Evolutionary conservation across 73 alveolate genomes (phyloP).

Genomic region (Symbiodinium natans): DNA sequence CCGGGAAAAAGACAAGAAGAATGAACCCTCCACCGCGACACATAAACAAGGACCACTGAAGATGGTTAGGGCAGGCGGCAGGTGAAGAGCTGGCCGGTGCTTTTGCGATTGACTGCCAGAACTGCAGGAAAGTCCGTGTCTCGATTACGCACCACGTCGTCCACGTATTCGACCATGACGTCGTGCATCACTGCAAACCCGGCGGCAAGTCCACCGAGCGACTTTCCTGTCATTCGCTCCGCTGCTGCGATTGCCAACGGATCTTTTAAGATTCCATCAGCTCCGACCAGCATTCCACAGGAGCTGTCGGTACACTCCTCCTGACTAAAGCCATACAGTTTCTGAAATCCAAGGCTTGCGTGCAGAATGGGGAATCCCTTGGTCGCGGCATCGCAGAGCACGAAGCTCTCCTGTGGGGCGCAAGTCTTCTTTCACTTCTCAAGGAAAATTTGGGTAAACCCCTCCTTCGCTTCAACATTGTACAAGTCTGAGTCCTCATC

Average conservation of each 20-base stretch:
- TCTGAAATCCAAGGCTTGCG: slow-evolving; percentile 8
- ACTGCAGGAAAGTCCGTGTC: not conserved
- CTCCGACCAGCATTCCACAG: not conserved
- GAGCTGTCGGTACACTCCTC: not conserved
- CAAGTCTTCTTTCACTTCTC: too few species aligned
- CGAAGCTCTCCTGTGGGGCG: not conserved
- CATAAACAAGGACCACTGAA: too few species aligned
- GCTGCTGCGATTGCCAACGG: not conserved
- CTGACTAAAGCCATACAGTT: not conserved
- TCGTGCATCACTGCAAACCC: not conserved
- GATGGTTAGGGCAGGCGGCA: too few species aligned
- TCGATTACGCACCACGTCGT: not conserved
- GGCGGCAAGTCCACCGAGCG: not conserved
- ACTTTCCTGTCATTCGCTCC: not conserved
- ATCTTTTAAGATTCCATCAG: not conserved
- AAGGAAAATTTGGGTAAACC: too few species aligned
- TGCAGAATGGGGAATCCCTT: slow-evolving; percentile 16
- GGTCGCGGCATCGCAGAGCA: slow-evolving; percentile 25
- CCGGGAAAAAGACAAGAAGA: too few species aligned
- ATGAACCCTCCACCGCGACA: too few species aligned
- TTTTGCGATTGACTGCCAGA: not conserved
- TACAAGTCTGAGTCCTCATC: not conserved
- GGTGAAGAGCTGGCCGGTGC: not conserved
- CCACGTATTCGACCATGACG: not conserved
- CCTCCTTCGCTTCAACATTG: too few species aligned